Evolutionary conservation across 73 alveolate species (phyloP).

Genomic region (Paramecium tetraurelia): DNA sequence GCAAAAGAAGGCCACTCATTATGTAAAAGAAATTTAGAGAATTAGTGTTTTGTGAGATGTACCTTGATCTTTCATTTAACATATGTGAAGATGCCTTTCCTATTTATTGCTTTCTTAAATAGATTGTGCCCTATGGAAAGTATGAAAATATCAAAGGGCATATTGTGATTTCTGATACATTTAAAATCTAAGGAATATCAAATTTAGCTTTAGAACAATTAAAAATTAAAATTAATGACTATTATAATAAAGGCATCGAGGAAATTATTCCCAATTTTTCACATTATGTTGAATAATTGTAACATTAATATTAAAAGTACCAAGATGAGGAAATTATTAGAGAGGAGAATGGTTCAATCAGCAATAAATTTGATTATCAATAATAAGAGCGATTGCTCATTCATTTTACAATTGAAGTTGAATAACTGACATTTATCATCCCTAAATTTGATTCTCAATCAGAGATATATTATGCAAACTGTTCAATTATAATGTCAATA

Average conservation of each 20-base stretch:
- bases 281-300: background rate
- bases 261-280: background rate
- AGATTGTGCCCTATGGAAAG: background rate
- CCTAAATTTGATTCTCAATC: background rate
- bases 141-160: conserved; percentile 17
- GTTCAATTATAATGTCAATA: background rate
- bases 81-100: conserved; percentile 22
- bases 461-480: background rate
- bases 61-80: conserved; percentile 17
- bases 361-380: background rate
- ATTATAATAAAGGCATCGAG: background rate
- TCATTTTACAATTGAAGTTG: background rate
- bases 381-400: background rate
- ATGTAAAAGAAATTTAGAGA: background rate
- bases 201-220: background rate
- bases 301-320: background rate
- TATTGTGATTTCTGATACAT: background rate
- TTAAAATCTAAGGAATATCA: conserved; percentile 13
- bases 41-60: conserved; percentile 5
- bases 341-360: background rate
- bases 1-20: background rate
- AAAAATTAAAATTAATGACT: background rate
- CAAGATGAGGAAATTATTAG: background rate
- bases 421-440: background rate
- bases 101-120: background rate